Base-by-base conservation (phyloP, 2,329 filamentous ascomycete species). In the Drechslerella dactyloides region DNA sequence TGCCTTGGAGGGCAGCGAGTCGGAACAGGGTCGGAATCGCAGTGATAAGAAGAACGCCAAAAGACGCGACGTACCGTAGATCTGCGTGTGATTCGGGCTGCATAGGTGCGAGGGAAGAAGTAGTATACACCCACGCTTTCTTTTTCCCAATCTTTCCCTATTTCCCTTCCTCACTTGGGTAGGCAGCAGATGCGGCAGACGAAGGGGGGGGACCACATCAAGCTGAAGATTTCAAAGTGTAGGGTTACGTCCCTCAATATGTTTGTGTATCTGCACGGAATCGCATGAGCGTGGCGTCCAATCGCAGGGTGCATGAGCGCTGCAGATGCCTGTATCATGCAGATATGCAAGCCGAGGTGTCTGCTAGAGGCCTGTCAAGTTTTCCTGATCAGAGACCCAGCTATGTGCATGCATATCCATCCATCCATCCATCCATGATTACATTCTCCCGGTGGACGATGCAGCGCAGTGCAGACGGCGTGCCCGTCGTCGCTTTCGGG, bases 401-500 rank as follows among this genome's bases (percentile, higher is more conserved):
- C n/a, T n/a, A n/a, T n/a, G n/a, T n/a, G n/a, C n/a, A n/a, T n/a
- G n/a, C n/a, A n/a, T n/a, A n/a, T n/a, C n/a, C n/a, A n/a, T n/a
- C n/a, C n/a, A n/a, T n/a, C n/a, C n/a, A n/a, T n/a, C n/a, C n/a
- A n/a, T n/a, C n/a, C n/a, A n/a, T n/a, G n/a, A n/a, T n/a, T n/a
- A n/a, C n/a, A n/a, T n/a, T n/a, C n/a, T n/a, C n/a, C n/a, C n/a
- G n/a, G 27, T 33, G 27, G 3, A 33, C 27, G n/a, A 33, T 3
- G 27, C 27, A 33, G 27, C 4, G 8, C 27, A 8, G 27, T 33
- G 27, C 27, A n/a, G 58, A 53, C 50, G 37, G 44, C 55, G 17
- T 21, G 35, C 33, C 46, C 53, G 53, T 42, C 37, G 37, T 42
- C 37, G 37, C 37, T 2, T 2, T 42, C 37, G 37, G 37, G n/a